These are phyloP conservation scores for Aspergillus hortae DNA, from an alignment of 2,329 filamentous ascomycete species.

Conservation along the genomic window DNA sequence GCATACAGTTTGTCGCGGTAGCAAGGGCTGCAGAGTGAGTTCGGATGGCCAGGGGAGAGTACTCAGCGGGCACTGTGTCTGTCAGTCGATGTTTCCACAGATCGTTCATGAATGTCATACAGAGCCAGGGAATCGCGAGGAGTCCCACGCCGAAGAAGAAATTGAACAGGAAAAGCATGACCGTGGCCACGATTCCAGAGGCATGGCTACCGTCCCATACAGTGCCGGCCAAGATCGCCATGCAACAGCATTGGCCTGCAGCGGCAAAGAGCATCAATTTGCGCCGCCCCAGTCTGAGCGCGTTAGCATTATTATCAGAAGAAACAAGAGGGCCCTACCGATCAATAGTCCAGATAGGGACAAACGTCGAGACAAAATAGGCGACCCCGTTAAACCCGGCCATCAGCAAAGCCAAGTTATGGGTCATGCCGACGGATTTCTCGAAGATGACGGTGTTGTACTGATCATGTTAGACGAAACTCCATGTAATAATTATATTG, in stretches of 20 bases:
- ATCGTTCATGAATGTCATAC: conserved; percentile 14
- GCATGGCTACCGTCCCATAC: conserved; percentile 37
- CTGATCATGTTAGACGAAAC: conserved; percentile 11
- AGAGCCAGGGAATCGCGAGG: conserved; percentile 44
- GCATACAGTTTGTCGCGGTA: conserved; percentile 47
- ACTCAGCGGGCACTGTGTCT: conserved; percentile 41
- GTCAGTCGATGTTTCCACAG: background rate
- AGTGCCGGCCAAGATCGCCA: conserved; percentile 47
- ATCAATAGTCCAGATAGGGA: conserved; percentile 39
- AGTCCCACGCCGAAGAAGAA: conserved; percentile 51
- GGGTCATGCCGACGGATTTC: conserved; percentile 41
- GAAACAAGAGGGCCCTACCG: conserved; percentile 12
- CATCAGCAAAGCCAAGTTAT: conserved; percentile 33
- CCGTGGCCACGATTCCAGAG: conserved; percentile 41
- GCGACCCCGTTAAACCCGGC: conserved; percentile 42
- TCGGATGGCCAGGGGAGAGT: conserved; percentile 46
- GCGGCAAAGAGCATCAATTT: conserved; percentile 59
- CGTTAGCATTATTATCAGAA: background rate
- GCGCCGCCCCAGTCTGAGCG: conserved; percentile 45
- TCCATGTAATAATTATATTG: background rate
- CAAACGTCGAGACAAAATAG: conserved; percentile 37
- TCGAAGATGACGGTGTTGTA: conserved; percentile 46
- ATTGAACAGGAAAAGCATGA: conserved; percentile 55
- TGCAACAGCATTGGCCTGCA: conserved; percentile 49
- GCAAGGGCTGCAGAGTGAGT: conserved; percentile 49